phyloP scores from a whole-genome alignment of 192 early-diverging fungal genomes.

The Cladochytrium replicatum region DNA sequence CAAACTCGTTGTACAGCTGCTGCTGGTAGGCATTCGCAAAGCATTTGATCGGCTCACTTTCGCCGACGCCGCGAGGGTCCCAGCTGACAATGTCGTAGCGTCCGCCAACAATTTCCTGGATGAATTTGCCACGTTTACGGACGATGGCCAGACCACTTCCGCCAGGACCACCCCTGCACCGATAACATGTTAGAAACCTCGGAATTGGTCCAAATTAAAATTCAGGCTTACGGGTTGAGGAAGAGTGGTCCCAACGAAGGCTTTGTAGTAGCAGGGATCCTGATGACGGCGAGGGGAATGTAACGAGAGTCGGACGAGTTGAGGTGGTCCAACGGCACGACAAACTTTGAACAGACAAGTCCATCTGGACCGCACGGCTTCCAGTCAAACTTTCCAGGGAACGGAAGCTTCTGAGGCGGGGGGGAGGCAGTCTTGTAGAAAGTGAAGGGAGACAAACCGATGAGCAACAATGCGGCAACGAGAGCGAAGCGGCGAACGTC shows the following conservation, averaged over 20 bases:
- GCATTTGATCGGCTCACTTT: constrained; percentile 13
- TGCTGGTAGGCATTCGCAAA: too few species aligned
- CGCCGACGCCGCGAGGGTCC: constrained; percentile 33
- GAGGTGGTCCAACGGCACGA: constrained; percentile 22
- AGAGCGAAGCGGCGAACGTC: too few species aligned
- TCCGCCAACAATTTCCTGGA: constrained; percentile 14
- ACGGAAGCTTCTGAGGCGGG: too few species aligned
- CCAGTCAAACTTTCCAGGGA: too few species aligned
- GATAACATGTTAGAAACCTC: not conserved
- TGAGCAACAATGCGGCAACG: too few species aligned
- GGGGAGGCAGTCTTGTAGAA: too few species aligned
- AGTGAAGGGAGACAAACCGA: too few species aligned
- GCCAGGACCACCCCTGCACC: constrained; percentile 25
- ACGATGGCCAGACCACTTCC: constrained; percentile 23
- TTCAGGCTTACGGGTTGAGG: constrained; percentile 16
- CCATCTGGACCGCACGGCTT: too few species aligned
- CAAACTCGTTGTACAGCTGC: too few species aligned
- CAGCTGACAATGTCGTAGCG: constrained; percentile 26
- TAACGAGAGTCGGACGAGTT: not conserved
- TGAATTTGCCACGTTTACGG: not conserved
- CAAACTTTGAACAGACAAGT: too few species aligned
- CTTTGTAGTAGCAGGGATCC: constrained; percentile 7
- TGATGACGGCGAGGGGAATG: constrained; percentile 14
- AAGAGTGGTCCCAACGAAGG: constrained; percentile 7
- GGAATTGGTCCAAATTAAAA: too few species aligned